phyloP scores from a whole-genome alignment of 306 rosid species.

The Vigna hirtella region DNA sequence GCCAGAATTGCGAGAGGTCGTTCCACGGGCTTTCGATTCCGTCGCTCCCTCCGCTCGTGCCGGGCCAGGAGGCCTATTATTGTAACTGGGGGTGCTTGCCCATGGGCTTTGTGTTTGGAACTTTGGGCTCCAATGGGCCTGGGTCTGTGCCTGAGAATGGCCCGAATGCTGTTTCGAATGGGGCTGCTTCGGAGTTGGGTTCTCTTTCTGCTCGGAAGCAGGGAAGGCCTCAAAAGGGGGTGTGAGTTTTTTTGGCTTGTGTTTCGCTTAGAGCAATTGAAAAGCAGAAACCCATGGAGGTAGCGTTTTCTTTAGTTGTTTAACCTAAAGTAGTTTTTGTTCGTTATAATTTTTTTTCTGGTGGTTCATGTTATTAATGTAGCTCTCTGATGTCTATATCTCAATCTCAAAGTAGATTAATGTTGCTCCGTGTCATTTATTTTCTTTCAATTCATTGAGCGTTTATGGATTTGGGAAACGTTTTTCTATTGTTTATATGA shows the following conservation, averaged over 20 bases:
- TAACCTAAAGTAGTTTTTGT: not conserved
- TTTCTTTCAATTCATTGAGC: not conserved
- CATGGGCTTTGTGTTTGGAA: conserved; percentile 61
- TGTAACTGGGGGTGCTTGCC: conserved; percentile 89
- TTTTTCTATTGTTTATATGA: not conserved
- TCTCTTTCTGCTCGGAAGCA: conserved; percentile 49
- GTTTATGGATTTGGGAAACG: not conserved
- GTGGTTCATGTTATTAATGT: not conserved
- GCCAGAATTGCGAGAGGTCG: conserved; percentile 79
- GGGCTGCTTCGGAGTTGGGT: conserved; percentile 3
- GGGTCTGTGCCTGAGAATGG: not conserved
- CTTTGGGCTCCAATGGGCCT: conserved; percentile 1
- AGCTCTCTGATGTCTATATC: not conserved
- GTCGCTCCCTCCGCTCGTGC: conserved; percentile 67
- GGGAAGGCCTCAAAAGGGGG: conserved; percentile 66
- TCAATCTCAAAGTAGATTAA: not conserved
- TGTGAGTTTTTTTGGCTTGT: conserved; percentile 6
- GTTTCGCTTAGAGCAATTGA: not conserved
- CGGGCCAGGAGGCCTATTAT: conserved; percentile 86
- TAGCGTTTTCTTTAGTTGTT: not conserved
- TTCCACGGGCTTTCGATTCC: conserved; percentile 67
- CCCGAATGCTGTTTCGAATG: conserved; percentile 37
- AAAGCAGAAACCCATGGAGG: not conserved
- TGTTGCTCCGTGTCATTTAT: not conserved
- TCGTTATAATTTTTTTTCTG: not conserved